Evolutionary conservation across 768 basidiomycete species (phyloP).

Genomic region (Kondoa malvinella): DNA sequence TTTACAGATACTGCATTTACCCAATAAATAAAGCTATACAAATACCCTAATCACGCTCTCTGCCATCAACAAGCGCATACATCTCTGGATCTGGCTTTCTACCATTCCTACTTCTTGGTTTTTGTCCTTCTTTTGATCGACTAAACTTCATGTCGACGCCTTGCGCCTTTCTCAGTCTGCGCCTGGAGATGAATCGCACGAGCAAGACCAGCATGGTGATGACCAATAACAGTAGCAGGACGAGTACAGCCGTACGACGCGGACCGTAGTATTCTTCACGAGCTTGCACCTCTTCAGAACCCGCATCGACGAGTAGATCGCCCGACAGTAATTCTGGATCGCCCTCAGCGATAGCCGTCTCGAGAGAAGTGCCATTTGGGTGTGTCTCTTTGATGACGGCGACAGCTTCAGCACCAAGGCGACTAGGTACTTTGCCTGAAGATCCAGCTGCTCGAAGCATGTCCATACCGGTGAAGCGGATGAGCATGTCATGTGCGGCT

Average conservation of each 20-base stretch:
- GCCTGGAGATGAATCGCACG: background rate
- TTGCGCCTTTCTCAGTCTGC: background rate
- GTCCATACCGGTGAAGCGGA: slow-evolving; percentile 88
- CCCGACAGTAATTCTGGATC: background rate
- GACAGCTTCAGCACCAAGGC: slow-evolving; percentile 49
- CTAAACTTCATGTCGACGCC: background rate
- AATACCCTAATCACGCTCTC: background rate
- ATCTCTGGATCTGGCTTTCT: background rate
- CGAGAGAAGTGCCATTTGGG: slow-evolving; percentile 23
- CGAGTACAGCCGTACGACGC: slow-evolving; percentile 22
- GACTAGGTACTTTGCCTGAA: slow-evolving; percentile 61
- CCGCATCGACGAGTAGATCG: background rate
- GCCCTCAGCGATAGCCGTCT: background rate
- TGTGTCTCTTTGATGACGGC: slow-evolving; percentile 21
- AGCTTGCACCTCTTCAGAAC: slow-evolving; percentile 19
- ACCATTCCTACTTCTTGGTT: background rate
- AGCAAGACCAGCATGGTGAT: background rate
- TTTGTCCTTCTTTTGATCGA: background rate
- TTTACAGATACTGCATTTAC: background rate
- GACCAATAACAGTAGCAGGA: slow-evolving; percentile 19
- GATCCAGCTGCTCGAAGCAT: slow-evolving; percentile 63
- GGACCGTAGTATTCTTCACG: slow-evolving; percentile 27
- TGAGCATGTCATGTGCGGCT: slow-evolving; percentile 92
- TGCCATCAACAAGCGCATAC: background rate
- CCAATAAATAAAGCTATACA: background rate